phyloP scores from a whole-genome alignment of 169 alveolate genomes.

The Ichthyophthirius multifiliis region DNA sequence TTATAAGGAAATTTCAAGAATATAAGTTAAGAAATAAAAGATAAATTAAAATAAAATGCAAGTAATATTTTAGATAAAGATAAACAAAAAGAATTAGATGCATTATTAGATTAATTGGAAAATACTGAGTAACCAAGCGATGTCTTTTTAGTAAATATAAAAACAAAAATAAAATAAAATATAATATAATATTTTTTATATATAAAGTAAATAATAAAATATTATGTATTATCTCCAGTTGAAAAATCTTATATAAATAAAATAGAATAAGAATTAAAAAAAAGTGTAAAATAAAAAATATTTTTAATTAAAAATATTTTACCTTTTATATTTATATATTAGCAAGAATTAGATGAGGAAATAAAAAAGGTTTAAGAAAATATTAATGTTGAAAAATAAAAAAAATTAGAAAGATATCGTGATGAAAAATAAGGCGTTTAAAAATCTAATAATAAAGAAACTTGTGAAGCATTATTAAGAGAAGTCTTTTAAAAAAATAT shows the following conservation, averaged over 20 bases:
- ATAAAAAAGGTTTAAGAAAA: constrained; percentile 27
- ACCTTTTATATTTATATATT: neutral
- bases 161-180: neutral
- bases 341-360: constrained; percentile 36
- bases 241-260: constrained; percentile 12
- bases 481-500: constrained; percentile 18
- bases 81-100: constrained; percentile 9
- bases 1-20: neutral
- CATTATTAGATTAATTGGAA: neutral
- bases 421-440: constrained; percentile 28
- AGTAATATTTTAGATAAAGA: constrained; percentile 14
- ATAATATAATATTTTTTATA: neutral
- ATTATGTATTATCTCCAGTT: constrained; percentile 17
- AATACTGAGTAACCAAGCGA: constrained; percentile 6
- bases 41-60: neutral
- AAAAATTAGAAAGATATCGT: constrained; percentile 28
- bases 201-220: constrained; percentile 14
- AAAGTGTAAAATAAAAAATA: neutral
- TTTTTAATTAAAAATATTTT: neutral
- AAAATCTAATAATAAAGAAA: constrained; percentile 5
- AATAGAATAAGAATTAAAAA: constrained; percentile 16
- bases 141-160: neutral
- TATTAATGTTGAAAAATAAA: constrained; percentile 19
- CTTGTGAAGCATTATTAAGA: constrained; percentile 24
- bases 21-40: neutral